Evolutionary conservation across 441 rosid species (phyloP).

Genomic region (Populus trichocarpa): DNA sequence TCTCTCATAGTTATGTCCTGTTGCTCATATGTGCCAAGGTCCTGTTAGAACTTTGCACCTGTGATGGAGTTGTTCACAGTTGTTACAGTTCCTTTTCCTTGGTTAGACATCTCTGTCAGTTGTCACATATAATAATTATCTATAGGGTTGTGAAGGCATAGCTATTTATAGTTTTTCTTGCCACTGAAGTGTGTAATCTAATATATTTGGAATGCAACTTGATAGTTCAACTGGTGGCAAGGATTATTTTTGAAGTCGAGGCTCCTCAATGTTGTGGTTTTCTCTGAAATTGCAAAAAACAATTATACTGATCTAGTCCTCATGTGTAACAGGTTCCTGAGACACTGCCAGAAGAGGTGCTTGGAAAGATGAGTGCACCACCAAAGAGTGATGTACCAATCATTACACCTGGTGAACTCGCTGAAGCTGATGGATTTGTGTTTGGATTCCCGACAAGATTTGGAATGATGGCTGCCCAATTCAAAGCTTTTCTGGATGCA

Average conservation of each 20-base stretch:
- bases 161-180: neutral
- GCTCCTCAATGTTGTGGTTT: neutral
- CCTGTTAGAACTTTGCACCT: neutral
- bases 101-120: neutral
- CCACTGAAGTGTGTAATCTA: neutral
- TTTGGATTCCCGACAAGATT: constrained; percentile 95
- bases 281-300: neutral
- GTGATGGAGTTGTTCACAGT: neutral
- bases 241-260: neutral
- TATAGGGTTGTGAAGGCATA: neutral
- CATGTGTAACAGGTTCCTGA: constrained; percentile 63
- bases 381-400: constrained; percentile 79
- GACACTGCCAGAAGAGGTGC: constrained; percentile 75
- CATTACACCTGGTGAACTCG: constrained; percentile 61
- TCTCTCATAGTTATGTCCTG: neutral
- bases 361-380: constrained; percentile 84
- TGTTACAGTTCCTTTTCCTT: neutral
- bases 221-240: neutral
- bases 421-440: constrained; percentile 81
- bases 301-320: constrained; percentile 4
- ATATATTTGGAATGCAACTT: neutral
- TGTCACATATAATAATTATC: neutral
- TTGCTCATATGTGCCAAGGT: neutral
- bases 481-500: constrained; percentile 88
- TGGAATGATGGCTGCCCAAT: constrained; percentile 98